These are phyloP conservation scores for Fusarium miscanthi DNA, from an alignment of 2,329 filamentous ascomycete species.

Conservation along the genomic window DNA sequence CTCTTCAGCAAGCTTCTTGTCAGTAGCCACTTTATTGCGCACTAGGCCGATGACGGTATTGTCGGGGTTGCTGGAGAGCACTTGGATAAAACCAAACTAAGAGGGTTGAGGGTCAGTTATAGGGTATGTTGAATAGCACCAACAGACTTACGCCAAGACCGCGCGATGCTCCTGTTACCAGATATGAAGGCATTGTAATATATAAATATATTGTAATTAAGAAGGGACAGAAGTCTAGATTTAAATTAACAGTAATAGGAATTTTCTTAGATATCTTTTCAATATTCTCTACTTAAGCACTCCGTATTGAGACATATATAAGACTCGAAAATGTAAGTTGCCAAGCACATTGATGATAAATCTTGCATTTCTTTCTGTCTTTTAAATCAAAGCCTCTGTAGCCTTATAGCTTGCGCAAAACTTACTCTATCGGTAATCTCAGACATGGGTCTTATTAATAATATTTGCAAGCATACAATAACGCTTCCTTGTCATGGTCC, in stretches of 20 bases:
- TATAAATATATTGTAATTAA: accelerated
- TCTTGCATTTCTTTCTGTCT: neutral
- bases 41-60: neutral
- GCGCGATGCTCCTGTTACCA: neutral
- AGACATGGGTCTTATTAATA: accelerated
- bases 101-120: neutral
- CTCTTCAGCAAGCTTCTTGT: neutral
- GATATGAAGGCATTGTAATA: neutral
- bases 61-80: neutral
- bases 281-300: too few relatives aligned
- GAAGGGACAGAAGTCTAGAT: neutral
- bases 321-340: neutral
- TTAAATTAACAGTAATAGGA: accelerated
- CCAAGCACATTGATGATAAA: neutral
- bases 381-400: neutral
- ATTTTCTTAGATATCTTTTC: too few relatives aligned
- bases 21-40: neutral
- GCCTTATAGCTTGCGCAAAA: neutral
- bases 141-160: neutral
- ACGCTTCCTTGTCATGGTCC: accelerated
- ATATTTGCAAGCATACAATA: too few relatives aligned
- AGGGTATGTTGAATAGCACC: accelerated
- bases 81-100: neutral
- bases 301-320: too few relatives aligned
- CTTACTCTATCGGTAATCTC: accelerated